Base-by-base conservation (phyloP, 2,329 filamentous ascomycete species). In the Alternaria novae-zelandiae region DNA sequence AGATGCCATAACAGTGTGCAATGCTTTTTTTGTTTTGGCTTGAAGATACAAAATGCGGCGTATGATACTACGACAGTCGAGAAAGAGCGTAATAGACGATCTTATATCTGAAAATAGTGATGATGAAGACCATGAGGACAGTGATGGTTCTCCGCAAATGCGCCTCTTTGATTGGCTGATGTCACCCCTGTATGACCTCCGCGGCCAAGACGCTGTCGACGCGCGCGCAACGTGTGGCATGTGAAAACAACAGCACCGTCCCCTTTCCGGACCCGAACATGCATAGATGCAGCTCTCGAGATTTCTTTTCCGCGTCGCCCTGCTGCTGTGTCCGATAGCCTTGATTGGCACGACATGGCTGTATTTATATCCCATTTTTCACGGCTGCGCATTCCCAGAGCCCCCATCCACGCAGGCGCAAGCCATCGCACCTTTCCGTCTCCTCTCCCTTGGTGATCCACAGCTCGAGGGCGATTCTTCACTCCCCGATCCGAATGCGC, bases 381-480 rank as follows among this genome's bases (percentile, higher is more conserved):
- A 77, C 69, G 87, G 88, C 74, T 98, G 94, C 83, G 89, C 87
- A 41, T 98, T 97, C 80, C 93, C 94, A 6, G 26, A 59, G 25
- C 71, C 70, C 11, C 64, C 69, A 15, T n/a, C 61, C 5, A 46
- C 64, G 10, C 54, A 61, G 28, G 26, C 57, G 17, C 55, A 61
- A 21, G 21, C 55, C n/a, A 59, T 74, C 64, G 92, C 93, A 4
- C 93, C 94, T 0, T 97, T 98, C 75, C 88, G 95, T 61, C 88
- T 98, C 4, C 89, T 98, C 13, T 89, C 94, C 1, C 87, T 98
- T 21, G 95, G 92, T 64, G 95, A 98, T 79, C 95, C 95, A 6
- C 95, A 98, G 79, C 87, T 98, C 57, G 95, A 98, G 82, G 95
- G 95, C 72, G 93, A 97, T 77, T 93, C 91, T 3, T 94, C 92